phyloP scores from a whole-genome alignment of 2,329 filamentous ascomycete genomes.

The Colletotrichum trifolii region DNA sequence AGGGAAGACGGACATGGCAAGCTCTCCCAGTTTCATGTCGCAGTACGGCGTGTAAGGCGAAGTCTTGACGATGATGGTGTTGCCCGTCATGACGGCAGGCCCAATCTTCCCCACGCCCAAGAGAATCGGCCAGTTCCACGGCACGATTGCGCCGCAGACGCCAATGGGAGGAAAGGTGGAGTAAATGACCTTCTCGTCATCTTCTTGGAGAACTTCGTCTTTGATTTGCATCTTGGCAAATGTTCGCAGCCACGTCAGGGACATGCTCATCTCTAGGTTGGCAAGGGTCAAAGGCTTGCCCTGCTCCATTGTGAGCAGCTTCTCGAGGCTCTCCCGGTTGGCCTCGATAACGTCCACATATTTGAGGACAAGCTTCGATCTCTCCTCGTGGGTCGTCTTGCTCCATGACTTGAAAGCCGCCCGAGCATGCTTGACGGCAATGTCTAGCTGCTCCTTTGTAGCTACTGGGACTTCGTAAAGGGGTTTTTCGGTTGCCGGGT shows the following conservation, averaged over 20 bases:
- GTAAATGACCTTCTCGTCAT: slow-evolving; percentile 42
- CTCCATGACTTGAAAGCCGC: slow-evolving; percentile 47
- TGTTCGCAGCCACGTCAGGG: slow-evolving; percentile 38
- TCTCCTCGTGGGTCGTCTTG: slow-evolving; percentile 41
- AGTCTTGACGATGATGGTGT: slow-evolving; percentile 66
- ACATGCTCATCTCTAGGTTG: slow-evolving; percentile 35
- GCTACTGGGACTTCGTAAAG: slow-evolving; percentile 46
- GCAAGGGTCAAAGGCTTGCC: slow-evolving; percentile 42
- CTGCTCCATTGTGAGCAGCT: slow-evolving; percentile 42
- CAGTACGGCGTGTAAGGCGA: slow-evolving; percentile 69
- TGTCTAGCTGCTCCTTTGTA: slow-evolving; percentile 44
- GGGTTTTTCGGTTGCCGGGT: slow-evolving; percentile 45
- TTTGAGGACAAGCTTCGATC: slow-evolving; percentile 37
- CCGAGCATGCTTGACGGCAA: slow-evolving; percentile 42
- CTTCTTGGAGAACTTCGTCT: slow-evolving; percentile 53
- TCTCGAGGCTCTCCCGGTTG: slow-evolving; percentile 39
- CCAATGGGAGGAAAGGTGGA: slow-evolving; percentile 47
- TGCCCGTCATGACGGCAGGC: slow-evolving; percentile 67
- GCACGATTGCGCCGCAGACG: slow-evolving; percentile 58
- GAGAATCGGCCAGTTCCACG: slow-evolving; percentile 59
- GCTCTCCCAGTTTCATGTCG: slow-evolving; percentile 67
- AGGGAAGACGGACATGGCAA: slow-evolving; percentile 68
- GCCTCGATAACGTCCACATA: slow-evolving; percentile 43
- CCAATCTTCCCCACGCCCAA: slow-evolving; percentile 65
- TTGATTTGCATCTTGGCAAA: slow-evolving; percentile 43